phyloP scores from a whole-genome alignment of 2,329 filamentous ascomycete genomes.

The Pyrenophora teres region DNA sequence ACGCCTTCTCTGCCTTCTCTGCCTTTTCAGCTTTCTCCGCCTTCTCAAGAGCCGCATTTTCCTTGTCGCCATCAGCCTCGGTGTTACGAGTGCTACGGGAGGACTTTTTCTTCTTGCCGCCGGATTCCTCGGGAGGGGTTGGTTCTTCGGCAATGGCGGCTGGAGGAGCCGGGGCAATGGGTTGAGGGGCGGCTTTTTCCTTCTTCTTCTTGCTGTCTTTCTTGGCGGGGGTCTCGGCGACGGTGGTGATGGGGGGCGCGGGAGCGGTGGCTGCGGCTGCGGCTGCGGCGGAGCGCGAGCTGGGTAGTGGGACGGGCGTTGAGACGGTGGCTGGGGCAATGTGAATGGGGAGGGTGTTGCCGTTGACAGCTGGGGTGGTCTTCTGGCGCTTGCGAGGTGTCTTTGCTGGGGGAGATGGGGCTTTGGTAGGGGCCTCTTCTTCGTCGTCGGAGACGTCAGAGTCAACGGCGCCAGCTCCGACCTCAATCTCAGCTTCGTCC shows the following conservation, averaged over 20 bases:
- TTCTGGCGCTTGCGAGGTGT: constrained; percentile 49
- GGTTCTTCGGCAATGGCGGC: constrained; percentile 29
- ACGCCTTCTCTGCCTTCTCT: constrained; percentile 6
- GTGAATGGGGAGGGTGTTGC: constrained; percentile 18
- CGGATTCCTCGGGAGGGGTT: constrained; percentile 37
- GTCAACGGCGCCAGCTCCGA: constrained; percentile 41
- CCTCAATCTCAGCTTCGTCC: constrained; percentile 39
- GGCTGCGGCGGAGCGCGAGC: constrained; percentile 16
- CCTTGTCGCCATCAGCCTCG: constrained; percentile 38
- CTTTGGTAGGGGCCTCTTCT: constrained; percentile 41
- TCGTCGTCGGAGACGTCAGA: constrained; percentile 50
- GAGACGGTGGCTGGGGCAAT: constrained; percentile 24
- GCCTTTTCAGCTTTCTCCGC: constrained; percentile 19
- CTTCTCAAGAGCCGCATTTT: constrained; percentile 18
- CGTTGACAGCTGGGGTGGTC: constrained; percentile 35
- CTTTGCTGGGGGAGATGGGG: constrained; percentile 44
- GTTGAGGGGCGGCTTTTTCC: constrained; percentile 30
- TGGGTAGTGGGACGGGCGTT: constrained; percentile 37
- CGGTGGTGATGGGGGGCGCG: background rate
- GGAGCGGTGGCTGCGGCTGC: constrained; percentile 17
- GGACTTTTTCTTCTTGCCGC: constrained; percentile 41
- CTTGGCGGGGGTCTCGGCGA: constrained; percentile 31
- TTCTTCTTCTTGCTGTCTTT: constrained; percentile 46
- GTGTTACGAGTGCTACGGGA: constrained; percentile 40
- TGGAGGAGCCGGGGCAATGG: constrained; percentile 34